Percentiles rank a stretch among this genome's conserved stretches.
These are phyloP conservation scores for Leucaena leucocephala DNA, from an alignment of 306 rosid genomes.

Conservation along the genomic window DNA sequence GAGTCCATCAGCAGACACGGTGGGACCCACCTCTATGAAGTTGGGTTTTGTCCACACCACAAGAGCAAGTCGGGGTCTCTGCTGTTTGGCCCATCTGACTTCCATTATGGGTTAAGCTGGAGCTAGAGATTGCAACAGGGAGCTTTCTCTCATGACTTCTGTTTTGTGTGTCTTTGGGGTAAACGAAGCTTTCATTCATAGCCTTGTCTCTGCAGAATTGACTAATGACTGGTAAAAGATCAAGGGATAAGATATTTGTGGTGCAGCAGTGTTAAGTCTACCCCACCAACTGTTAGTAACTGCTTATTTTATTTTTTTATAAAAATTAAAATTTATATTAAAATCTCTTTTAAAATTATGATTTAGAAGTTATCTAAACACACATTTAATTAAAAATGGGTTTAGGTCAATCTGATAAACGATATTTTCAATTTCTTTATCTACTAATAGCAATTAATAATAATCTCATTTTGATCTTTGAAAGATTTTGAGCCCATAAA, in stretches of 20 bases:
- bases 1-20: conserved; percentile 31
- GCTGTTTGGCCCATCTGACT: neutral
- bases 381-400: no score
- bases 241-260: conserved; percentile 42
- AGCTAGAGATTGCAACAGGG: conserved; percentile 6
- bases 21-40: conserved; percentile 28
- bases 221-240: neutral
- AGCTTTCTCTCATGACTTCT: neutral
- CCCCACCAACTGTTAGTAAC: conserved; percentile 20
- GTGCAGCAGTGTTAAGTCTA: conserved; percentile 28
- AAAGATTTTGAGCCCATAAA: no score
- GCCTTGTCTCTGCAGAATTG: conserved; percentile 10
- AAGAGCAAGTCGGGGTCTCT: conserved; percentile 27
- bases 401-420: no score
- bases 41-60: conserved; percentile 21
- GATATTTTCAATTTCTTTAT: no score
- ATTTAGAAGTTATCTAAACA: no score
- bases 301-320: no score
- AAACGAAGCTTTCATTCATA: neutral
- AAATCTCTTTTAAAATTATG: no score
- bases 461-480: no score
- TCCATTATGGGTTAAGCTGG: neutral
- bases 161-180: neutral
- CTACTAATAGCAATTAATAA: no score
- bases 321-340: no score